Evolutionary conservation across 2,329 filamentous ascomycete genomes (phyloP), one percentile per base, ranked within the genome.

Genomic region (Tolypocladium pustulatum): DNA sequence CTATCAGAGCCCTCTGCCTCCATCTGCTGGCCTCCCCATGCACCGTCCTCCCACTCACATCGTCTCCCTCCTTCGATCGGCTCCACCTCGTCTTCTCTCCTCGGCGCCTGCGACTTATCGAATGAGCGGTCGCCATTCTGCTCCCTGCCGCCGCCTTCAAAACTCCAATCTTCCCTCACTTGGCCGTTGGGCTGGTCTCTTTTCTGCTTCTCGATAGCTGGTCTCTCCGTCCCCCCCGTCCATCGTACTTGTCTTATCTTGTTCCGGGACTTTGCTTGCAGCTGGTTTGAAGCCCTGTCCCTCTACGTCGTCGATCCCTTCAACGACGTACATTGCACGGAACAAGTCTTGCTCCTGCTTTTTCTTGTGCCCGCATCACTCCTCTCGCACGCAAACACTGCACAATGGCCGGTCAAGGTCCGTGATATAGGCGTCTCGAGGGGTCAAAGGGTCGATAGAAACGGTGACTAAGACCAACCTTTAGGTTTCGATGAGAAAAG

Each of bases 401-500:
- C 64, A 66, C 58, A 61, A 76, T 76, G 75, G 64, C 67, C 67
- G 66, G 68, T 60, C 68, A 76, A 78, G 76, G 70, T 77, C 69
- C 64, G 68, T 69, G 58, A 54, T 36, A 34, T 8, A 36, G 30
- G 30, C 38, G 22, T 46, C 56, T n/a, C n/a, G n/a, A n/a, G n/a
- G 25, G 37, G 20, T 15, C 25, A 13, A 13, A 0, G 5, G 2
- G 30, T 22, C 10, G 15, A 34, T 9, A 53, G 49, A 36, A 15
- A 6, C 12, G 20, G 30, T 30, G 25, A 65, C 67, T 71, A 62
- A 70, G 66, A 60, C 51, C 22, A 54, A 55, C 49, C 20, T 56
- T 58, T 60, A 73, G 64, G 63, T 63, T 61, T 68, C 71, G 79
- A 82, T 65, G 81, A 83, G 61, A 83, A 75, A 73, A 82, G 72